Evolutionary conservation across 805 yeast species (phyloP), one percentile per base, ranked within the genome.

Genomic region (Wickerhamiella bombiphila): DNA sequence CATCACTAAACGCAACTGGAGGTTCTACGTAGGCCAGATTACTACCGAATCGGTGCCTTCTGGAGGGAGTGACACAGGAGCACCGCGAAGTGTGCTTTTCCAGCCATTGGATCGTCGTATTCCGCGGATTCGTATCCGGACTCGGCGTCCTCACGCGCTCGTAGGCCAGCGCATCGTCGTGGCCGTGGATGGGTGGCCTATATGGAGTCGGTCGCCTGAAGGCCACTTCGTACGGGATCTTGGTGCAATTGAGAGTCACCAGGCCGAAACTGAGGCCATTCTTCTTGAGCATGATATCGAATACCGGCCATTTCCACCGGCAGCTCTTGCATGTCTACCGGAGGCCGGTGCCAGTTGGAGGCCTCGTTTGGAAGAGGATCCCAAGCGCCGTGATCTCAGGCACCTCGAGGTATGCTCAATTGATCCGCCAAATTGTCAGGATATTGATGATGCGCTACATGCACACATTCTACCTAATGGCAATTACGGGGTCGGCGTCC

Each of bases 341-440:
- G 57, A 65, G 19, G 98, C 88, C 58, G 99, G 99, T 8, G 83
- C 80, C 47, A 72, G 80, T 42, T 91, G 98, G 98, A 71, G 64
- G 41, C 52, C 54, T 3, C 42, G 40, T 11, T 94, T 83, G 14
- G 95, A 95, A 2, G 78, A 68, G 37, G 61, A 68, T 37, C 52
- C 56, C 28, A 74, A 76, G 49, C 73, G 99, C 59, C 70, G 65
- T 36, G 99, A 91, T 57, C 67, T 86, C 42, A 72, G 98, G 51
- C 93, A 88, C 50, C 75, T 82, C 52, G 64, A 83, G 35, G 81
- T 91, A 29, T 91, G 99, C 57, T 80, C 94, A 18, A 91, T 91
- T 49, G 99, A 91, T 66, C 99, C 99, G 7, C 96, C 96, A 2
- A 78, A 80, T 22, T 88, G 97, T 74, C 96, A 86, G 47, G 99